phyloP scores from a whole-genome alignment of 306 rosid species.

The Corylus avellana region DNA sequence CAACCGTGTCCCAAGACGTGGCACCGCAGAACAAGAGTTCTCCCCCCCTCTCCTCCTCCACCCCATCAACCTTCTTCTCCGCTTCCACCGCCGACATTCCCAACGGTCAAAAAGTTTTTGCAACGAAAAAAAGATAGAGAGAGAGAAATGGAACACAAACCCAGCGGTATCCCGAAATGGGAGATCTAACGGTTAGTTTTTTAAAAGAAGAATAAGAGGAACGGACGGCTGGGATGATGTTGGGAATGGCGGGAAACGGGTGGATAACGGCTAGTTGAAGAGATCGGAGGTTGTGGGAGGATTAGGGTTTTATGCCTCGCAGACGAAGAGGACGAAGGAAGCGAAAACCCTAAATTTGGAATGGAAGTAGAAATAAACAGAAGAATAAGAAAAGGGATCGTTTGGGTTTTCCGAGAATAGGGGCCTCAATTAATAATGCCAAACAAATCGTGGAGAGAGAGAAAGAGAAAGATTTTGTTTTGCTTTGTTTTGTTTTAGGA shows the following conservation, averaged over 20 bases:
- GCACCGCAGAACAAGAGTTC: constrained; percentile 96
- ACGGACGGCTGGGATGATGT: constrained; percentile 23
- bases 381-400: constrained; percentile 25
- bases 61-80: constrained; percentile 62
- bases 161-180: constrained; percentile 19
- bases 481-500: neutral
- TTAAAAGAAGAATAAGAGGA: constrained; percentile 23
- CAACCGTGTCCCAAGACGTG: constrained; percentile 81
- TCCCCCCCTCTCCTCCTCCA: constrained; percentile 53
- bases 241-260: constrained; percentile 72
- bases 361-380: constrained; percentile 10
- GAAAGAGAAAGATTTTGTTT: neutral
- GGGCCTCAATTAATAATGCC: constrained; percentile 24
- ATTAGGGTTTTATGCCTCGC: constrained; percentile 30
- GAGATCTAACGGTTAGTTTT: constrained; percentile 80
- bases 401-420: constrained; percentile 50
- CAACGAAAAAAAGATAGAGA: too few species aligned
- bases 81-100: constrained; percentile 77
- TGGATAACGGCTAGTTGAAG: constrained; percentile 50
- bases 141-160: neutral
- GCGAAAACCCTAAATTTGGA: constrained; percentile 74
- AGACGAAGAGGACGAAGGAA: constrained; percentile 39
- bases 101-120: constrained; percentile 36
- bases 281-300: constrained; percentile 38
- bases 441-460: constrained; percentile 4